phyloP scores from a whole-genome alignment of 805 yeast genomes.

The Teunomyces atbi region DNA sequence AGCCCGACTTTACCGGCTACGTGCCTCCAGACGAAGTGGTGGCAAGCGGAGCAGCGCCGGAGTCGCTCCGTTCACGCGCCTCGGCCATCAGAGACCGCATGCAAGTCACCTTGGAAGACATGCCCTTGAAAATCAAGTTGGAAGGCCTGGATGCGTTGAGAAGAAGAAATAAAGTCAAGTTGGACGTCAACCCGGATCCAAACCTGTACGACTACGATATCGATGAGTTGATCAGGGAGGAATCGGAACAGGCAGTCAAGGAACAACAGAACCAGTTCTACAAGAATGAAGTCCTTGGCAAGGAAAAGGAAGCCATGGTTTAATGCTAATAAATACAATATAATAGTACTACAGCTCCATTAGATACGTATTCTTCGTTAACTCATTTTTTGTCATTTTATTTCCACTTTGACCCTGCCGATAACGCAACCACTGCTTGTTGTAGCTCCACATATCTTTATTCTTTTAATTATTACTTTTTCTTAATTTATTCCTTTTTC shows the following conservation, averaged over 20 bases:
- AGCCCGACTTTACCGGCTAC: conserved; percentile 27
- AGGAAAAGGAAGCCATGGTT: conserved; percentile 25
- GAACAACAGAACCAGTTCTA: conserved; percentile 19
- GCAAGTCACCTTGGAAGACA: conserved; percentile 33
- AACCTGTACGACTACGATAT: conserved; percentile 44
- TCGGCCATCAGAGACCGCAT: conserved; percentile 28
- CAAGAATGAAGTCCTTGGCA: conserved; percentile 19
- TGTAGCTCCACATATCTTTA: too few species aligned
- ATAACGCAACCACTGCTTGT: too few species aligned
- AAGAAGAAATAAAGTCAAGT: conserved; percentile 31
- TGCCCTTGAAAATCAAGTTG: conserved; percentile 36
- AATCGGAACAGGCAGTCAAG: conserved; percentile 20
- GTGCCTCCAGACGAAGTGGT: conserved; percentile 40
- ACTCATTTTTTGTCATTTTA: background rate
- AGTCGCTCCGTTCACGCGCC: conserved; percentile 14
- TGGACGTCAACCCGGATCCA: conserved; percentile 37
- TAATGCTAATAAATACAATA: too few species aligned
- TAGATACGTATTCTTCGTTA: too few species aligned
- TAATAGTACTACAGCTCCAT: too few species aligned
- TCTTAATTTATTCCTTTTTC: too few species aligned
- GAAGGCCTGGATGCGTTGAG: conserved; percentile 21
- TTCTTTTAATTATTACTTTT: too few species aligned
- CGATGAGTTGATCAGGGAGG: conserved; percentile 42
- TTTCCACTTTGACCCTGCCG: too few species aligned
- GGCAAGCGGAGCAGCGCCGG: conserved; percentile 11